These are phyloP conservation scores for Phialemoniopsis sp. DNA, from an alignment of 2,329 filamentous ascomycete species.

Conservation along the genomic window DNA sequence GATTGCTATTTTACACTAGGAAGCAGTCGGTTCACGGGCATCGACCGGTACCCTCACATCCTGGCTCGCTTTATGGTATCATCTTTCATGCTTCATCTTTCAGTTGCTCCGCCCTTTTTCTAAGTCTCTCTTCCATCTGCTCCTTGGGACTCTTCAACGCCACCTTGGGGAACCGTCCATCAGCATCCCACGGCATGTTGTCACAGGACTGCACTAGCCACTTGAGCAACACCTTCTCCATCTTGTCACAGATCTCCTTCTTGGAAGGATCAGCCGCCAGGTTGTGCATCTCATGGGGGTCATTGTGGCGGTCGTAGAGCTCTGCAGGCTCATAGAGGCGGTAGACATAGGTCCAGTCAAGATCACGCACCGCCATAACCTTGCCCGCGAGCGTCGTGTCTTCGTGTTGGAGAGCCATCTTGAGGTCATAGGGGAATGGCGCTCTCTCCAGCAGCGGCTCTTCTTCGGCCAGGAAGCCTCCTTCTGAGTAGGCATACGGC, in stretches of 20 bases:
- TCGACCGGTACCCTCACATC: too few relatives aligned
- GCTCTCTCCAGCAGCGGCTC: conserved; percentile 39
- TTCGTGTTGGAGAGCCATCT: conserved; percentile 37
- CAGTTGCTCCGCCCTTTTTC: too few relatives aligned
- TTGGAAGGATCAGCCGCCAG: conserved; percentile 25
- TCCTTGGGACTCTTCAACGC: too few relatives aligned
- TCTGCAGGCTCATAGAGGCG: conserved; percentile 38
- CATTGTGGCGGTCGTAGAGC: conserved; percentile 31
- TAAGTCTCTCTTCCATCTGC: too few relatives aligned
- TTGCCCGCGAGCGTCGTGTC: conserved; percentile 37
- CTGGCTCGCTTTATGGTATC: too few relatives aligned
- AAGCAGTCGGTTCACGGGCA: too few relatives aligned
- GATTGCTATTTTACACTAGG: too few relatives aligned
- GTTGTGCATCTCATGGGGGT: conserved; percentile 33
- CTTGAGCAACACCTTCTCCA: too few relatives aligned
- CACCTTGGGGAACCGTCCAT: too few relatives aligned
- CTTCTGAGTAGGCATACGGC: conserved; percentile 35
- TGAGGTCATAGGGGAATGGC: conserved; percentile 40
- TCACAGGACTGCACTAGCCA: conserved; percentile 35
- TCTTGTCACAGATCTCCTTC: conserved; percentile 24
- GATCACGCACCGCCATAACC: conserved; percentile 27
- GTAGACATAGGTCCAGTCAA: conserved; percentile 37
- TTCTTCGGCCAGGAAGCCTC: conserved; percentile 36
- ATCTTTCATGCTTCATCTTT: too few relatives aligned
- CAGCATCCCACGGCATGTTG: too few relatives aligned